Evolutionary conservation across 306 rosid species (phyloP).

Genomic region (Medicago lupulina): DNA sequence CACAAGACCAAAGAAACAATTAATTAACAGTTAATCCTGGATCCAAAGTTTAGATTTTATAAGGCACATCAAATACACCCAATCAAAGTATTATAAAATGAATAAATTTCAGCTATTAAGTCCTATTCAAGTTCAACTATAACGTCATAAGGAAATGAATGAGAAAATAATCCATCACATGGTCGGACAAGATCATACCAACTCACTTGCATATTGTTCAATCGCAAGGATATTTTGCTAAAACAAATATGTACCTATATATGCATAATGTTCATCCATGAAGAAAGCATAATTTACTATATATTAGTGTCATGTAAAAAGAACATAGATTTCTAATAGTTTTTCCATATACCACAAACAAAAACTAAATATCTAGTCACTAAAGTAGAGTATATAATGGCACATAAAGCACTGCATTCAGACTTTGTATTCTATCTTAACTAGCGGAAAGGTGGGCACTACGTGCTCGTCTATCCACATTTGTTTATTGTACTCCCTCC

Average conservation of each 20-base stretch:
- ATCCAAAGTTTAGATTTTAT: slow-evolving; percentile 18
- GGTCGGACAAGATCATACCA: slow-evolving; percentile 18
- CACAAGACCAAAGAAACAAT: slow-evolving; percentile 33
- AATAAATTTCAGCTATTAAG: slow-evolving; percentile 3
- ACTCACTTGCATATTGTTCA: slow-evolving; percentile 19
- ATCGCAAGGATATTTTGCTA: slow-evolving; percentile 24
- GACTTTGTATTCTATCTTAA: background rate
- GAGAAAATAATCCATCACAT: background rate
- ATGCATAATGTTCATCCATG: slow-evolving; percentile 1
- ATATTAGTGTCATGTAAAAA: slow-evolving; percentile 7
- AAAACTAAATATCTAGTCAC: slow-evolving; percentile 4
- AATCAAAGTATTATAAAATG: background rate
- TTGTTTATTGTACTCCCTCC: too few species aligned
- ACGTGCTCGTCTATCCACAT: too few species aligned
- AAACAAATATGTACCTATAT: background rate
- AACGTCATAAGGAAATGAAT: background rate
- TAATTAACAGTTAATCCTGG: slow-evolving; percentile 1
- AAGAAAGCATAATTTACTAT: slow-evolving; percentile 13
- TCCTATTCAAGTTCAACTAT: too few species aligned
- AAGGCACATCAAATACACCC: slow-evolving; percentile 14
- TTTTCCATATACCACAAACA: background rate
- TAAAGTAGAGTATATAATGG: slow-evolving; percentile 1
- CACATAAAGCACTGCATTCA: background rate
- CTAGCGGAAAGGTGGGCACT: too few species aligned
- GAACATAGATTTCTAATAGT: background rate